phyloP scores from a whole-genome alignment of 768 basidiomycete genomes.

The Hygrocybe punicea region DNA sequence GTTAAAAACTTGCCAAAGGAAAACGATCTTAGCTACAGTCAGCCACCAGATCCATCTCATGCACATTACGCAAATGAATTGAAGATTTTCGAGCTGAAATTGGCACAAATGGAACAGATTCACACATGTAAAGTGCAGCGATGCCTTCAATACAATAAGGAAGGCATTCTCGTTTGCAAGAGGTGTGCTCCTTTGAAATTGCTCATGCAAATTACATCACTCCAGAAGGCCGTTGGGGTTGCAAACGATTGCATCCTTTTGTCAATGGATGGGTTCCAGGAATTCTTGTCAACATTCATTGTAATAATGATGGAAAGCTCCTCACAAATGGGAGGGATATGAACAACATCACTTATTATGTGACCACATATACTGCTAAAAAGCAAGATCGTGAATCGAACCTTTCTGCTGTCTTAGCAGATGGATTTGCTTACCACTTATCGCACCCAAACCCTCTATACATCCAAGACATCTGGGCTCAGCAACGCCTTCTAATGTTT shows the following conservation, averaged over 20 bases:
- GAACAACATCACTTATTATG: slow-evolving; percentile 31
- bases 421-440: slow-evolving; percentile 30
- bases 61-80: too few species aligned
- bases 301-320: slow-evolving; percentile 45
- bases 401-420: slow-evolving; percentile 33
- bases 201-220: slow-evolving; percentile 16
- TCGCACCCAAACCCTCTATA: too few species aligned
- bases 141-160: slow-evolving; percentile 19
- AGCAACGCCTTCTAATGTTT: slow-evolving; percentile 33
- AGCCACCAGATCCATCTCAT: neutral
- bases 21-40: neutral
- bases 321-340: slow-evolving; percentile 37
- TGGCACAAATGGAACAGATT: slow-evolving; percentile 27
- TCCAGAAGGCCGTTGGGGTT: slow-evolving; percentile 26
- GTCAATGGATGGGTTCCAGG: slow-evolving; percentile 30
- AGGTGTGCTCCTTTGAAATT: slow-evolving; percentile 26
- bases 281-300: slow-evolving; percentile 20
- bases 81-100: neutral
- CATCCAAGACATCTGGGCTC: too few species aligned
- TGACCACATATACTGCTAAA: slow-evolving; percentile 35
- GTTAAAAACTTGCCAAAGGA: neutral
- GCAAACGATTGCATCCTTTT: slow-evolving; percentile 20
- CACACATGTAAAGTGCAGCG: slow-evolving; percentile 29
- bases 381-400: slow-evolving; percentile 37
- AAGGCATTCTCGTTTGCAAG: slow-evolving; percentile 38